A percentile compares a stretch with the other conserved stretches of the same genome.
phyloP scores from a whole-genome alignment of 768 basidiomycete genomes.

The Russula sp. region DNA sequence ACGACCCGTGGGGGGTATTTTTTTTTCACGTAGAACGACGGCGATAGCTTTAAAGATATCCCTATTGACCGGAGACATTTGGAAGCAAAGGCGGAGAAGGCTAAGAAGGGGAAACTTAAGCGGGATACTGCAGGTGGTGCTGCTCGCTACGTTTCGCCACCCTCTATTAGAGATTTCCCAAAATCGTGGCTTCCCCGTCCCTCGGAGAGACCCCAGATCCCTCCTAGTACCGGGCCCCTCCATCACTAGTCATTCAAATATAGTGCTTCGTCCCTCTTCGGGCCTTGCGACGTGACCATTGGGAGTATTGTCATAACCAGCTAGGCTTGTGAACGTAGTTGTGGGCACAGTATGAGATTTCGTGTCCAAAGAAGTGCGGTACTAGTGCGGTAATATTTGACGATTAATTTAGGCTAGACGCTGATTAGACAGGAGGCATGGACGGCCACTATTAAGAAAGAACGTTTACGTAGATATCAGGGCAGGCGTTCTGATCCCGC shows the following conservation, averaged over 20 bases:
- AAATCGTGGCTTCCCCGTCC: slow-evolving; percentile 30
- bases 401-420: background rate
- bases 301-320: background rate
- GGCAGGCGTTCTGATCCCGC: background rate
- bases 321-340: background rate
- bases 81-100: slow-evolving; percentile 66
- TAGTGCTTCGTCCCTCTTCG: background rate
- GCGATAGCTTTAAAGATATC: slow-evolving; percentile 54
- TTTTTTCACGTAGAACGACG: slow-evolving; percentile 38
- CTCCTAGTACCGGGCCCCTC: background rate
- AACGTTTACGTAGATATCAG: background rate
- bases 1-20: background rate
- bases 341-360: background rate
- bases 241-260: slow-evolving; percentile 16
- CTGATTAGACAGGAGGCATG: background rate
- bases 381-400: no score
- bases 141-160: slow-evolving; percentile 27
- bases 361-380: background rate
- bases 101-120: slow-evolving; percentile 58
- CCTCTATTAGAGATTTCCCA: slow-evolving; percentile 30
- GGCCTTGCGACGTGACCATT: background rate
- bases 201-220: slow-evolving; percentile 31
- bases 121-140: slow-evolving; percentile 27
- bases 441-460: background rate
- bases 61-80: slow-evolving; percentile 84